Evolutionary conservation across 2,329 filamentous ascomycete genomes (phyloP), one percentile per base, ranked within the genome.

Genomic region (Scytalidium lignicola): DNA sequence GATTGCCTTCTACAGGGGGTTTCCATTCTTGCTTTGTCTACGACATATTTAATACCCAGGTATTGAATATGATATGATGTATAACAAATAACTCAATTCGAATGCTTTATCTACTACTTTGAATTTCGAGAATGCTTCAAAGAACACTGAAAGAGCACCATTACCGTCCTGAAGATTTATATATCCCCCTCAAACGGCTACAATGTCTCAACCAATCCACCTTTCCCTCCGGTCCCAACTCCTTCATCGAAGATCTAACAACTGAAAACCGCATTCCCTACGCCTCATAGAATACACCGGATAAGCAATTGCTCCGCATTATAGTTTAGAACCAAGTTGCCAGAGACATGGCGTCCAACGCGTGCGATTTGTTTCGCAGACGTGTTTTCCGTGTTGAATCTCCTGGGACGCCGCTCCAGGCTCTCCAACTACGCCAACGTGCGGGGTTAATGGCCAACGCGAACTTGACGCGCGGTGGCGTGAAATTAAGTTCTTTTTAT

Each of bases 1-100:
- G 47, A 3, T 43, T 51, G 9, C 52, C 52, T 15, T 43, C 37
- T 13, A 46, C 46, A 18, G 46, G 49, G 2, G 44, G 49, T 13
- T 42, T 41, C 48, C 48, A 53, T 46, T 50, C 48, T n/a, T 46
- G 32, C 32, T 37, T 5, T 37, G 7, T 17, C n/a, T 37, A 5
- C 4, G 32, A 15, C 32, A 37, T 37, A 13, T 37, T 37, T 13
- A n/a, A 13, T 13, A 13, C 5, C 4, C 4, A 7, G 32, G 32
- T 15, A 17, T 4, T 17, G n/a, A n/a, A 13, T 13, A 37, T 15
- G 32, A 10, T 26, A 37, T 37, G 15, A 37, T 37, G 6, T 7
- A 15, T 37, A 5, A 37, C n/a, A 13, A 17, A n/a, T 37, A 26
- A 26, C 10, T 26, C 23, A 6, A 10, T 26, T 26, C 23, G 23